Percentiles rank a stretch among this genome's conserved stretches.
Evolutionary conservation across 2,329 filamentous ascomycete genomes (phyloP).

Genomic region (Aaosphaeria arxii): DNA sequence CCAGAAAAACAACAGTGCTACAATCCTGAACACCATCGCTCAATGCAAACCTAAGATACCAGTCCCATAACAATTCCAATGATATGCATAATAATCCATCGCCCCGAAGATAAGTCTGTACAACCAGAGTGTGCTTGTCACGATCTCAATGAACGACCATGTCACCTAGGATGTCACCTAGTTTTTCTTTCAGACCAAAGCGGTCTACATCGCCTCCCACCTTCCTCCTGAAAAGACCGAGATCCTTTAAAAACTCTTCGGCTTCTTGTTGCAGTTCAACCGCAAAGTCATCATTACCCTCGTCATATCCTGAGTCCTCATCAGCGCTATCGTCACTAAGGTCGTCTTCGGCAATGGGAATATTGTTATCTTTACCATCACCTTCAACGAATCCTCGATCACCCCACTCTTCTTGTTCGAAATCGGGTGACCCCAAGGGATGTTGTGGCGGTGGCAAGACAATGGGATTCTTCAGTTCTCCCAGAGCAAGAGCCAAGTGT

Average conservation of each 20-base stretch:
- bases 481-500: constrained; percentile 82
- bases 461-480: constrained; percentile 89
- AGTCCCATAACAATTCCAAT: too few relatives aligned
- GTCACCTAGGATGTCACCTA: too few relatives aligned
- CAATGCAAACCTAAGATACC: too few relatives aligned
- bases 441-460: constrained; percentile 48
- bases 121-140: too few relatives aligned
- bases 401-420: constrained; percentile 29
- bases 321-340: constrained; percentile 27
- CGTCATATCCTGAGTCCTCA: constrained; percentile 53
- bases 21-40: too few relatives aligned
- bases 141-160: too few relatives aligned
- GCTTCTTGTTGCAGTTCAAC: constrained; percentile 77
- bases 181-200: constrained; percentile 39
- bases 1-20: too few relatives aligned
- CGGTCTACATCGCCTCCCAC: constrained; percentile 76
- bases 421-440: constrained; percentile 21
- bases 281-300: constrained; percentile 55
- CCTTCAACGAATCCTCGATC: constrained; percentile 8
- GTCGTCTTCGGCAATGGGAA: constrained; percentile 28
- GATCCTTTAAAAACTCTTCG: constrained; percentile 76
- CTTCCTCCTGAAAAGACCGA: constrained; percentile 79
- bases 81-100: too few relatives aligned
- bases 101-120: too few relatives aligned
- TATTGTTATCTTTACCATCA: constrained; percentile 22